These are phyloP conservation scores for Salvia splendens DNA, from an alignment of 257 asterid species.

Conservation along the genomic window DNA sequence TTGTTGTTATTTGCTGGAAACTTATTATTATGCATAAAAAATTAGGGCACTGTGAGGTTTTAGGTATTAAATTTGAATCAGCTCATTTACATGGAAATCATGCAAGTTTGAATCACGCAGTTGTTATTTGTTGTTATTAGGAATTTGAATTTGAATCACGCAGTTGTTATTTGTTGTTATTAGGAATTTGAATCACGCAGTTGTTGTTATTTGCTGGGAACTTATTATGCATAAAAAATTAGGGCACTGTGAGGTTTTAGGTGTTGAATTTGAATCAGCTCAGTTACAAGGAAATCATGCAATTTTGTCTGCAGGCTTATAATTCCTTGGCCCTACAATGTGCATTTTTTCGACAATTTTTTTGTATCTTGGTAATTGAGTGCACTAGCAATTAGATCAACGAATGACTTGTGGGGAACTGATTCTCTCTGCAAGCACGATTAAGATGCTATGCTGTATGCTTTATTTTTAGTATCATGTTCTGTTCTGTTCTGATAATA, in stretches of 20 bases:
- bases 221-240: neutral
- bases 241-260: neutral
- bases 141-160: neutral
- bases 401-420: neutral
- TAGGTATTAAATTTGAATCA: neutral
- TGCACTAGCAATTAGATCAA: neutral
- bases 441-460: neutral
- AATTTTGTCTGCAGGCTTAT: conserved; percentile 5
- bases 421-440: conserved; percentile 1
- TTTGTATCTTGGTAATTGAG: neutral
- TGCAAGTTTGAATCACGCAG: neutral
- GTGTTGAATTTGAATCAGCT: neutral
- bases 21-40: neutral
- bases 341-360: neutral
- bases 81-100: neutral
- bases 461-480: no score
- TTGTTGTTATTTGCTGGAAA: conserved; percentile 3
- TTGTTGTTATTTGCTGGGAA: conserved; percentile 2
- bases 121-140: neutral
- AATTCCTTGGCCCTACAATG: conserved; percentile 11
- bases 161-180: neutral
- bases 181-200: neutral
- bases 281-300: neutral
- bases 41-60: neutral
- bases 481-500: neutral